Evolutionary conservation across 2,329 filamentous ascomycete genomes (phyloP).

Genomic region (Trichophyton verrucosum): DNA sequence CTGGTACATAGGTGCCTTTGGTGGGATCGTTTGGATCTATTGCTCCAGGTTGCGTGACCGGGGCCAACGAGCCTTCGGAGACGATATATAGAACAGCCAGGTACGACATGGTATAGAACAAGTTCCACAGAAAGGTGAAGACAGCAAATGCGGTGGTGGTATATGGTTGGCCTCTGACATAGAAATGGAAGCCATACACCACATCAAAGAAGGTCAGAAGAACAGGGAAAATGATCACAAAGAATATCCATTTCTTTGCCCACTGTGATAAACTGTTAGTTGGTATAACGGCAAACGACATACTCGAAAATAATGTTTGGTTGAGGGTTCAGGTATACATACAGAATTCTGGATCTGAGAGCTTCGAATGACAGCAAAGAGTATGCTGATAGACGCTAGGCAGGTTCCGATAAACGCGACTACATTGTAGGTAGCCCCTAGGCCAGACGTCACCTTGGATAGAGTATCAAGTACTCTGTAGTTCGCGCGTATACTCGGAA

Average conservation of each 20-base stretch:
- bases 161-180: background rate
- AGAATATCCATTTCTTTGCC: slow-evolving; percentile 3
- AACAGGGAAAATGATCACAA: background rate
- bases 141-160: background rate
- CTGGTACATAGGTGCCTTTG: background rate
- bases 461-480: background rate
- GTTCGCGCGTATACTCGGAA: background rate
- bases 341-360: background rate
- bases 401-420: background rate
- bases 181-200: background rate
- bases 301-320: no score
- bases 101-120: background rate
- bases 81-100: background rate
- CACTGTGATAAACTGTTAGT: background rate
- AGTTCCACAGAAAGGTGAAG: background rate
- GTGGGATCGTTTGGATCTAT: background rate
- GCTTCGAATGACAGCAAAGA: background rate
- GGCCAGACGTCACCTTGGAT: background rate
- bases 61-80: background rate
- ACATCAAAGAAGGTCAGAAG: background rate
- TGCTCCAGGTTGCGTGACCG: background rate
- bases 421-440: background rate
- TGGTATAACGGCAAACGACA: background rate
- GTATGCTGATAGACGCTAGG: background rate
- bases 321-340: background rate